These are phyloP conservation scores for Wickerhamiella infanticola DNA, from an alignment of 1,139 yeast genomes.

Conservation along the genomic window DNA sequence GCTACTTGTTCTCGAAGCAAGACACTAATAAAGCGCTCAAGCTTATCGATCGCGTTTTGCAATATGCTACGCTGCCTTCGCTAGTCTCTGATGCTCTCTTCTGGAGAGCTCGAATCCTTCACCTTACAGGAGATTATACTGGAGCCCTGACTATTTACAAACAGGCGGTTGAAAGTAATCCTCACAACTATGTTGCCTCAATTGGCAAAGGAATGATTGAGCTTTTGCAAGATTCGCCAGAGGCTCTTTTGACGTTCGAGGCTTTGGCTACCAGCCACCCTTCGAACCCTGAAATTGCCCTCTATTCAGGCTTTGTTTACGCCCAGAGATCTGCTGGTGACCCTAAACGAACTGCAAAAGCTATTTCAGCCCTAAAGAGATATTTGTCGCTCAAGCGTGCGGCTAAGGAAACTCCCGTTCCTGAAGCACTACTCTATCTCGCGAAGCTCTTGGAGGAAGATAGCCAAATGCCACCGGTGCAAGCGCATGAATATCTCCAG, in stretches of 20 bases:
- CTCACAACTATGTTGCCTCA: slow-evolving; percentile 41
- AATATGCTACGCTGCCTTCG: slow-evolving; percentile 26
- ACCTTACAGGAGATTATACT: slow-evolving; percentile 40
- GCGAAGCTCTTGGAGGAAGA: slow-evolving; percentile 50
- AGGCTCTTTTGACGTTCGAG: slow-evolving; percentile 76
- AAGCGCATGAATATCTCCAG: slow-evolving; percentile 34
- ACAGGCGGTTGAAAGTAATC: slow-evolving; percentile 18
- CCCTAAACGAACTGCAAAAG: slow-evolving; percentile 20
- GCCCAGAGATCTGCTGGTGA: slow-evolving; percentile 17
- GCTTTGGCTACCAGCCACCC: slow-evolving; percentile 51
- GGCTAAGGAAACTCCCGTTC: slow-evolving; percentile 45
- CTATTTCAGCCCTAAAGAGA: slow-evolving; percentile 54
- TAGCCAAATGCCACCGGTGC: slow-evolving; percentile 4
- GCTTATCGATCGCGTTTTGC: slow-evolving; percentile 38
- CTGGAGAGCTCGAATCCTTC: slow-evolving; percentile 75
- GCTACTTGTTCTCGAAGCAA: slow-evolving; percentile 45
- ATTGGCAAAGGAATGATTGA: slow-evolving; percentile 83
- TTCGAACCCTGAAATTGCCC: slow-evolving; percentile 58
- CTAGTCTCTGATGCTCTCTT: slow-evolving; percentile 64
- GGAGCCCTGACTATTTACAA: slow-evolving; percentile 61
- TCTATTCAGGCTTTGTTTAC: slow-evolving; percentile 52
- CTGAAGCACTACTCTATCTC: slow-evolving; percentile 54
- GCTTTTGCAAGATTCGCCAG: slow-evolving; percentile 58
- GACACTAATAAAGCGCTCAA: slow-evolving; percentile 43
- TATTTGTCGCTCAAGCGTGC: slow-evolving; percentile 49